These are phyloP conservation scores for Aspergillus conjunctus DNA, from an alignment of 495 filamentous ascomycete genomes.

Conservation along the genomic window DNA sequence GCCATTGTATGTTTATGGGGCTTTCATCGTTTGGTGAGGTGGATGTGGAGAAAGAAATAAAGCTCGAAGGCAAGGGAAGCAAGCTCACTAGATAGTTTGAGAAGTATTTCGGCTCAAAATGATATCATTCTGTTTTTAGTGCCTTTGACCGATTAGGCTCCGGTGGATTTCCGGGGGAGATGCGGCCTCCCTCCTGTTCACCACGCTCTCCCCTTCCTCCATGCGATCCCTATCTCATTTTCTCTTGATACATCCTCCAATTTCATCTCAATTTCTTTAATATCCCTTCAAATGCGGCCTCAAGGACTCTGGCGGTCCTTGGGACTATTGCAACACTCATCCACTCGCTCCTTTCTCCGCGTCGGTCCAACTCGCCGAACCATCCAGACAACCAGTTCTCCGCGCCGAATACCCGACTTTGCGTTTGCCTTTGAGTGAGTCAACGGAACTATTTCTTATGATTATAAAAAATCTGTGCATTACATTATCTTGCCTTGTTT, in stretches of 20 bases:
- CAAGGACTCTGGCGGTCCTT: constrained; percentile 34
- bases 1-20: constrained; percentile 11
- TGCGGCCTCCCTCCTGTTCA: neutral
- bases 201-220: too few species aligned
- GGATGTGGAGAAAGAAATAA: neutral
- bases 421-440: constrained; percentile 86
- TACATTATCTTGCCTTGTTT: neutral
- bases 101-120: neutral
- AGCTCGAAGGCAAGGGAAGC: too few species aligned
- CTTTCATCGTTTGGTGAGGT: neutral
- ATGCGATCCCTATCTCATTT: neutral
- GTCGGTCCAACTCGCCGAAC: constrained; percentile 24
- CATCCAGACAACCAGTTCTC: constrained; percentile 37
- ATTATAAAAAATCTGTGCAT: constrained; percentile 4
- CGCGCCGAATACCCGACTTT: constrained; percentile 56
- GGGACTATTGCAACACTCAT: constrained; percentile 33
- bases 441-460: neutral
- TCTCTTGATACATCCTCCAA: neutral
- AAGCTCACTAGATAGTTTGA: too few species aligned
- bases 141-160: neutral
- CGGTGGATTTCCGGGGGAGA: neutral
- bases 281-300: constrained; percentile 28
- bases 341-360: constrained; percentile 24
- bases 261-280: neutral
- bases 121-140: neutral